Percentiles rank a stretch among this genome's conserved stretches.
Conservation (phyloP, 441 rosid genomes). For the Euphorbia neoarborescens region DNA sequence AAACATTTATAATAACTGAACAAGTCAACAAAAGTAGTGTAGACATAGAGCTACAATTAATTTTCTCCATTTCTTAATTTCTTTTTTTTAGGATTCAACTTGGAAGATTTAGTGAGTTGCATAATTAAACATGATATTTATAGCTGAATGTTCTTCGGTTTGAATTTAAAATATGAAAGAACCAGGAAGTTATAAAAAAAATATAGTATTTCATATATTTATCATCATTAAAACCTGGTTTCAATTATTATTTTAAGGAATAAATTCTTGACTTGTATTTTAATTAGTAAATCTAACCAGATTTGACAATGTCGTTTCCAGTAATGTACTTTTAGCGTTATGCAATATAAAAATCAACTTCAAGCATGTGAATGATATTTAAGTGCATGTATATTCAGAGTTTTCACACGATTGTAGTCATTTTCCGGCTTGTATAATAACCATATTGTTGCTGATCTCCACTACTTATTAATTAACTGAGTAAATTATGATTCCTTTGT, state of each 20-base stretch:
- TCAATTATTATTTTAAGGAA: not conserved
- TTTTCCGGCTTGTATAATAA: not conserved
- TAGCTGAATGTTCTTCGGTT: not conserved
- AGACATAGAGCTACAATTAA: not conserved
- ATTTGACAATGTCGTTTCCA: too few relatives aligned
- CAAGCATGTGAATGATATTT: not conserved
- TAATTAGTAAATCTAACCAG: too few relatives aligned
- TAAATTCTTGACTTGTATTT: not conserved
- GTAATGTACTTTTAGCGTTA: not conserved
- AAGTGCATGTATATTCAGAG: not conserved
- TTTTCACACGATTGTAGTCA: not conserved
- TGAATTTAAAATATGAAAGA: not conserved
- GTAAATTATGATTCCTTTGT: not conserved
- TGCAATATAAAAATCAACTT: not conserved
- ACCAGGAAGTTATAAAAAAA: not conserved
- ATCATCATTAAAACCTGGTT: not conserved
- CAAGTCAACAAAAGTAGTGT: not conserved
- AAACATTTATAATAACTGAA: conserved; percentile 14
- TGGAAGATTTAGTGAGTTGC: not conserved
- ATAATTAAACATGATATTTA: not conserved
- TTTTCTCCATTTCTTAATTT: not conserved
- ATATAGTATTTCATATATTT: not conserved
- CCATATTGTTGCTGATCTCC: not conserved
- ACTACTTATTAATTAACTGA: not conserved
- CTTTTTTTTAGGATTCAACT: not conserved